Percentiles rank a stretch among this genome's conserved stretches.
phyloP scores from a whole-genome alignment of 495 filamentous ascomycete genomes.

The Neurospora sp. region DNA sequence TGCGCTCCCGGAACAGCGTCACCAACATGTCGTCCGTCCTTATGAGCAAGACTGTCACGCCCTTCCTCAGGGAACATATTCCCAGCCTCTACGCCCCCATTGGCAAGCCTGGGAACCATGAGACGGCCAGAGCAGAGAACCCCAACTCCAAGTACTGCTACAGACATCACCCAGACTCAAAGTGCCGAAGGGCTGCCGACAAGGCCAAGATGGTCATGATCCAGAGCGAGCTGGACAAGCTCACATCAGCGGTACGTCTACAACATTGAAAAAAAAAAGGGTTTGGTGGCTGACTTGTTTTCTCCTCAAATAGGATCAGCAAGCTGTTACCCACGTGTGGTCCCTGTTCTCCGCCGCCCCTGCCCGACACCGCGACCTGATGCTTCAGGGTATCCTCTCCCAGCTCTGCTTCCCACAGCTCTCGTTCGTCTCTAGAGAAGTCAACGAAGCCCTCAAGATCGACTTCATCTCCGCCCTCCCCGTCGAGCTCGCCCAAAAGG shows the following conservation, averaged over 20 bases:
- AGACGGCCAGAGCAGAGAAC: conserved; percentile 34
- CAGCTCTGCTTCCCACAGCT: conserved; percentile 97
- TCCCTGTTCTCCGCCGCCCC: conserved; percentile 94
- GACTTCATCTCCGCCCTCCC: conserved; percentile 87
- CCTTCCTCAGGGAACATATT: conserved; percentile 77
- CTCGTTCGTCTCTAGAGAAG: conserved; percentile 75
- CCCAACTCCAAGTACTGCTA: conserved; percentile 92
- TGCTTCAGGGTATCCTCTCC: conserved; percentile 88
- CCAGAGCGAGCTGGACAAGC: conserved; percentile 72
- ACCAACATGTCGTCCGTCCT: conserved; percentile 38
- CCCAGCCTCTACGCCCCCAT: conserved; percentile 26
- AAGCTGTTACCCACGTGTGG: conserved; percentile 94
- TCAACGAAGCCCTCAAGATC: conserved; percentile 88
- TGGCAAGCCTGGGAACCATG: conserved; percentile 28
- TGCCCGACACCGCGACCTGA: conserved; percentile 83
- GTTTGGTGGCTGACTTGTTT: not conserved
- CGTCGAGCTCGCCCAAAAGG: conserved; percentile 83
- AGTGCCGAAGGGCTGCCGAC: conserved; percentile 84
- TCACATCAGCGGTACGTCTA: conserved; percentile 51
- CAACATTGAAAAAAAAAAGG: not conserved
- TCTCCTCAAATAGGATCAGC: conserved; percentile 39
- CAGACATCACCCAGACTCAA: conserved; percentile 85
- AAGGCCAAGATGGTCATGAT: conserved; percentile 93
- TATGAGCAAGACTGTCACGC: conserved; percentile 52
- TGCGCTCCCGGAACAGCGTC: conserved; percentile 21